These are phyloP conservation scores for Coemansia sp. DNA, from an alignment of 192 early-diverging fungal species.

Conservation along the genomic window DNA sequence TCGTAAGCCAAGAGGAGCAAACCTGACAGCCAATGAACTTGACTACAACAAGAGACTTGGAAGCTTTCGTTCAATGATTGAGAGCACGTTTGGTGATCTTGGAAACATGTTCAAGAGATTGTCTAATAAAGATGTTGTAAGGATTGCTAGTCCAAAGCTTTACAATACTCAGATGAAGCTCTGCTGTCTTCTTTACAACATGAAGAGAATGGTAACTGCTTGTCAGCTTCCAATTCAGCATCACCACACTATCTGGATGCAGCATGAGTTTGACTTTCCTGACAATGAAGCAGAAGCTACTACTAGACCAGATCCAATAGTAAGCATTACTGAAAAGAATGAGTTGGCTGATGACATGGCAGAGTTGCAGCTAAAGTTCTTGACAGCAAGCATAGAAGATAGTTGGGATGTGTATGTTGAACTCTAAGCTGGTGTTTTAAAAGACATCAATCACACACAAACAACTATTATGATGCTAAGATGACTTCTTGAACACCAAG, in stretches of 20 bases:
- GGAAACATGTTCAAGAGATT: conserved; percentile 23
- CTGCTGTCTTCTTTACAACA: conserved; percentile 18
- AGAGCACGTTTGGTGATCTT: conserved; percentile 26
- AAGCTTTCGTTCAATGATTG: conserved; percentile 27
- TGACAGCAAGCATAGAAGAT: background rate
- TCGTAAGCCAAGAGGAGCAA: conserved; percentile 18
- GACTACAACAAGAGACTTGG: conserved; percentile 21
- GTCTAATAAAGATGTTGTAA: conserved; percentile 18
- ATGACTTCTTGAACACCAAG: too few species aligned
- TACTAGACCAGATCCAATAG: background rate
- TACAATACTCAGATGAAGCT: conserved; percentile 31
- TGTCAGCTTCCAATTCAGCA: conserved; percentile 20
- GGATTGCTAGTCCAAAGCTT: conserved; percentile 6
- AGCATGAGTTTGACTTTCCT: conserved; percentile 28
- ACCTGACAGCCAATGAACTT: conserved; percentile 18
- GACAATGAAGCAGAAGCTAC: conserved; percentile 6
- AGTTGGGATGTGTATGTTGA: too few species aligned
- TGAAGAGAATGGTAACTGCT: conserved; percentile 20
- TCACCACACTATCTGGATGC: conserved; percentile 21
- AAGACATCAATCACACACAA: too few species aligned
- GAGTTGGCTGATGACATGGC: background rate
- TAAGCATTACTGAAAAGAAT: background rate
- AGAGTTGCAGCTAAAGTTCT: conserved; percentile 2
- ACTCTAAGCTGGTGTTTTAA: too few species aligned
- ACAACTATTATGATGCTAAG: too few species aligned